Evolutionary conservation across 106 monocot species (phyloP), one percentile per base, ranked within the genome.

Genomic region (Agapanthus africanus): DNA sequence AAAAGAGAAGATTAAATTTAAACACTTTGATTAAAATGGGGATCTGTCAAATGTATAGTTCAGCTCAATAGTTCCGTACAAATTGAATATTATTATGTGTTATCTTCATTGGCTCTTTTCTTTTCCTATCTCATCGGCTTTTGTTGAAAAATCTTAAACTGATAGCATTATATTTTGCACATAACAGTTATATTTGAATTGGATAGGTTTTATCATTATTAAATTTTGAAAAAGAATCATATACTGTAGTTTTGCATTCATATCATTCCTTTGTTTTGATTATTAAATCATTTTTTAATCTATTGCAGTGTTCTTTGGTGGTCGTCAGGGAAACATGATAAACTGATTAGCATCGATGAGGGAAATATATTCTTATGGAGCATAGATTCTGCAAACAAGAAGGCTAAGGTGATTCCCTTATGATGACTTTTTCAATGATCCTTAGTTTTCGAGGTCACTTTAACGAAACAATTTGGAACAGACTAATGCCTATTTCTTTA

Each of bases 291-390:
- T n/a, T n/a, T n/a, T n/a, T n/a, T n/a, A n/a, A n/a, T n/a, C n/a
- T n/a, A n/a, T n/a, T 15, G 67, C 82, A 97, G 97, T 62, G 40
- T 99, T 75, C 82, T 99, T 64, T 99, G 97, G 97, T 99, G 97
- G 97, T 92, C 97, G 65, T 34, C 70, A 16, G 97, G 90, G 54
- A 99, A 81, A 79, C 82, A 90, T 72, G 92, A 99, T 69, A 92
- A 90, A 71, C 27, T 99, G 60, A 83, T 99, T 51, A 99, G 89
- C 70, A 99, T 99, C 66, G 97, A 99, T 71, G 97, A 99, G 68
- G 86, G 90, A 76, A 99, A 90, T 83, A 59, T 99, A 68, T 84
- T 99, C 52, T 38, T 99, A 1, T 99, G 97, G 97, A 85, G 64
- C 80, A 66, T 99, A 67, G 91, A 97, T 82, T 82, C 82, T 68